phyloP scores from a whole-genome alignment of 2,329 filamentous ascomycete genomes.

The Westerdykella sp. region DNA sequence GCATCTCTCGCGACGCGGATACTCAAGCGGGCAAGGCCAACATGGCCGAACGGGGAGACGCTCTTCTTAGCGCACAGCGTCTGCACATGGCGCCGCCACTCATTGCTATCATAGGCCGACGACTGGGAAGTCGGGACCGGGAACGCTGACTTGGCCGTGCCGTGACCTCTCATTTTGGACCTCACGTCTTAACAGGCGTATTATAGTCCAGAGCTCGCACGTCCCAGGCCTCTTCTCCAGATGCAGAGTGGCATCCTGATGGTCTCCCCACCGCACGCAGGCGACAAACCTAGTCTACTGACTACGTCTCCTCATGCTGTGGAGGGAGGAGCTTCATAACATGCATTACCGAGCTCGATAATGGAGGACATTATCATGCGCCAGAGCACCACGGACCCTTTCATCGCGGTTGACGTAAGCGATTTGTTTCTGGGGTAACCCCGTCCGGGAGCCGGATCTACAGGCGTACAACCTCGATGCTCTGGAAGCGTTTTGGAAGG shows the following conservation, averaged over 20 bases:
- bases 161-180: slow-evolving; percentile 16
- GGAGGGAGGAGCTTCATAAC: slow-evolving; percentile 20
- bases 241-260: slow-evolving; percentile 15
- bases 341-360: slow-evolving; percentile 26
- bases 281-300: slow-evolving; percentile 13
- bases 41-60: slow-evolving; percentile 7
- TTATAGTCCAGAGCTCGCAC: slow-evolving; percentile 21
- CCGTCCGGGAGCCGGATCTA: slow-evolving; percentile 5
- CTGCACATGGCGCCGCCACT: slow-evolving; percentile 21
- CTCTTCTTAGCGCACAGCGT: slow-evolving; percentile 16
- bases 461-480: slow-evolving; percentile 2
- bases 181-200: slow-evolving; percentile 19
- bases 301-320: slow-evolving; percentile 12
- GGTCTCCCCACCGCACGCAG: slow-evolving; percentile 16
- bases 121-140: slow-evolving; percentile 10
- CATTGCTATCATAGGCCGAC: slow-evolving; percentile 11
- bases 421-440: slow-evolving; percentile 21
- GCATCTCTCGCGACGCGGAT: background rate
- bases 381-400: slow-evolving; percentile 7
- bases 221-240: slow-evolving; percentile 14
- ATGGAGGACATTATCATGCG: slow-evolving; percentile 23
- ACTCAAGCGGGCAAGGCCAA: slow-evolving; percentile 18
- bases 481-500: slow-evolving; percentile 22
- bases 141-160: slow-evolving; percentile 14
- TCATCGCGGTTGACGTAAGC: slow-evolving; percentile 15